Evolutionary conservation across 139 green algal genomes (phyloP), one percentile per base, ranked within the genome.

Genomic region (Chlorella sp.): DNA sequence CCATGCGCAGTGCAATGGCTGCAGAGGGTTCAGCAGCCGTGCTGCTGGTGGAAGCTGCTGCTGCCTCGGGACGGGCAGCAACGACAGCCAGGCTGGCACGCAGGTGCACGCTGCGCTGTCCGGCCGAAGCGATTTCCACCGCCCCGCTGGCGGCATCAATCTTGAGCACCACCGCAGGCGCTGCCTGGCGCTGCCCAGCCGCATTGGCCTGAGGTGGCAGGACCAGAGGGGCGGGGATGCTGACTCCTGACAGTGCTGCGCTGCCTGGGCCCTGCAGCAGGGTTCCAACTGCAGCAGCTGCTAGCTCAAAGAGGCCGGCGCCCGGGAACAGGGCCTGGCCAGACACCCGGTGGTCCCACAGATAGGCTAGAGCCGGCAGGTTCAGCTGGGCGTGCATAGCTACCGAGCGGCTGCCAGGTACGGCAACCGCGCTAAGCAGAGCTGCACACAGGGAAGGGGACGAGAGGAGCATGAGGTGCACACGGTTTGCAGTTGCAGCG

Each of bases 21-120:
- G n/a, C 96, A 85, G 92, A 98, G 97, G 1, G 94, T 92, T 2
- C 94, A 95, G 5, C 95, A 95, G 88, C 97, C 97, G 89, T 39
- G 9, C 92, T 81, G 19, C 91, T 93, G 85, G 94, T 92, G 69
- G 90, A 93, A 86, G 69, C 82, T 30, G 85, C 79, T 15, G n/a
- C n/a, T 34, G 22, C 14, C 9, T 7, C 37, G 22, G 36, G 4
- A 30, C 28, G 30, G 15, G 26, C 0, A 39, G n/a, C 37, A 3
- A 81, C 66, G 9, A 19, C 71, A 1, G 48, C n/a, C 26, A 81
- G 3, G 22, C 19, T 79, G 32, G 66, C 84, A 7, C 26, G 42
- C 5, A 89, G 75, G 57, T 91, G 88, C 53, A 86, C 22, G 76
- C 88, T 73, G 24, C 64, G 83, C 81, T 91, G 88, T 3, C 12